A percentile compares a stretch with the other conserved stretches of the same genome.
phyloP scores from a whole-genome alignment of 768 basidiomycete genomes.

The Pleurotus pulmonarius region DNA sequence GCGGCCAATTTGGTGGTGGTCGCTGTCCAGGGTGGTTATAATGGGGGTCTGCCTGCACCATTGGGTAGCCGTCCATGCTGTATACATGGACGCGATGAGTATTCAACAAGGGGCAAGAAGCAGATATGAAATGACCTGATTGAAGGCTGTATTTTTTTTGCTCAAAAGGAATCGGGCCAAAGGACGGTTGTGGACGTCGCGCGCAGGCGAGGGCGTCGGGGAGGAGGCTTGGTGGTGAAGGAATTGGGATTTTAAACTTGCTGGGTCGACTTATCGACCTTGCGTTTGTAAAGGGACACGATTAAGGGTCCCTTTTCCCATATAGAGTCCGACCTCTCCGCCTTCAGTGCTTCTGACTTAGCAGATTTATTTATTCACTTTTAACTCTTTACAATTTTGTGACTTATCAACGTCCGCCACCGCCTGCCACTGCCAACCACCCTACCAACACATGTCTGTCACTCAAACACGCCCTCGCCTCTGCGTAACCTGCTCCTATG shows the following conservation, averaged over 20 bases:
- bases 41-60: conserved; percentile 8
- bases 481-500: background rate
- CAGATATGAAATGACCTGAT: conserved; percentile 3
- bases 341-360: conserved; percentile 3
- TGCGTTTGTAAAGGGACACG: conserved; percentile 6
- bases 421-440: background rate
- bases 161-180: conserved; percentile 4
- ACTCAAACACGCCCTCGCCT: background rate
- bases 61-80: conserved; percentile 11
- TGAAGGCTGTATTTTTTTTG: background rate
- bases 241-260: conserved; percentile 6
- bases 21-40: conserved; percentile 12
- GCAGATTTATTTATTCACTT: background rate
- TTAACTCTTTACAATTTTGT: background rate
- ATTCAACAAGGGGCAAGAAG: background rate
- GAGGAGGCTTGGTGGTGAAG: background rate
- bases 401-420: background rate
- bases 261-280: conserved; percentile 9
- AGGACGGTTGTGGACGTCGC: background rate
- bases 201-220: conserved; percentile 2
- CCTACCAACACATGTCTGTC: conserved; percentile 1
- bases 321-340: conserved; percentile 8
- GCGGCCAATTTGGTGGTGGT: conserved; percentile 12
- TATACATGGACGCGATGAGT: too few species aligned
- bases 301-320: conserved; percentile 3